A percentile compares a stretch with the other conserved stretches of the same genome.
These are phyloP conservation scores for Suillus subaureus DNA, from an alignment of 768 basidiomycete genomes.

Conservation along the genomic window DNA sequence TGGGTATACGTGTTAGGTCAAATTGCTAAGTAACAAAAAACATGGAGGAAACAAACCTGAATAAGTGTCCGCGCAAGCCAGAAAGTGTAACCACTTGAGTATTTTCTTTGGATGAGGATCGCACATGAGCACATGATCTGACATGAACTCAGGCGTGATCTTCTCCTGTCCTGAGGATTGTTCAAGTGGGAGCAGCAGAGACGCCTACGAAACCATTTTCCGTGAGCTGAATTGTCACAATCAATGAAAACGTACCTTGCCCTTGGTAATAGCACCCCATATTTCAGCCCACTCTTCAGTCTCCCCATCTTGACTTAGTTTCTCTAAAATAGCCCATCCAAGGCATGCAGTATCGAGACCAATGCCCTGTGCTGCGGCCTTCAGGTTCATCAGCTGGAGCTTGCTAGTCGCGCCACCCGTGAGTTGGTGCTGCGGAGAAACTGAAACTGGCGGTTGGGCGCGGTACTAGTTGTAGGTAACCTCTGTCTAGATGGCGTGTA, in stretches of 20 bases:
- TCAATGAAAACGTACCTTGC: slow-evolving; percentile 54
- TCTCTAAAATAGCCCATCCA: slow-evolving; percentile 82
- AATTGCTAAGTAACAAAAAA: slow-evolving; percentile 27
- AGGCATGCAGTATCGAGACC: slow-evolving; percentile 65
- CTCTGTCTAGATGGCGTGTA: slow-evolving; percentile 81
- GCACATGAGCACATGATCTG: slow-evolving; percentile 79
- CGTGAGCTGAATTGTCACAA: background rate
- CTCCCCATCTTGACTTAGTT: slow-evolving; percentile 54
- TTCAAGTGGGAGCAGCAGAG: slow-evolving; percentile 77
- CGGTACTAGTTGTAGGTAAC: slow-evolving; percentile 46
- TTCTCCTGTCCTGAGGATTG: slow-evolving; percentile 50
- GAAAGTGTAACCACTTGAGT: slow-evolving; percentile 75
- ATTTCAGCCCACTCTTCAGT: slow-evolving; percentile 70
- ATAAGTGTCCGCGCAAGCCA: slow-evolving; percentile 74
- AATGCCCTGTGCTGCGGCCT: slow-evolving; percentile 67
- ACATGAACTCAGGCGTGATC: slow-evolving; percentile 74
- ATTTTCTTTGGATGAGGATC: slow-evolving; percentile 48
- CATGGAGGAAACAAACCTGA: slow-evolving; percentile 49
- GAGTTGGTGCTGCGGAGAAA: slow-evolving; percentile 42
- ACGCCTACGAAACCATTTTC: slow-evolving; percentile 53
- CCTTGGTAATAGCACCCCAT: slow-evolving; percentile 61
- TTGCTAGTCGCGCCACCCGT: slow-evolving; percentile 67
- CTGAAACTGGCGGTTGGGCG: slow-evolving; percentile 42
- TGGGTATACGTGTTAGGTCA: slow-evolving; percentile 31
- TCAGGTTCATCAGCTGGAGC: slow-evolving; percentile 72